phyloP scores from a whole-genome alignment of 2,329 filamentous ascomycete genomes.

The Penicillium sp. region DNA sequence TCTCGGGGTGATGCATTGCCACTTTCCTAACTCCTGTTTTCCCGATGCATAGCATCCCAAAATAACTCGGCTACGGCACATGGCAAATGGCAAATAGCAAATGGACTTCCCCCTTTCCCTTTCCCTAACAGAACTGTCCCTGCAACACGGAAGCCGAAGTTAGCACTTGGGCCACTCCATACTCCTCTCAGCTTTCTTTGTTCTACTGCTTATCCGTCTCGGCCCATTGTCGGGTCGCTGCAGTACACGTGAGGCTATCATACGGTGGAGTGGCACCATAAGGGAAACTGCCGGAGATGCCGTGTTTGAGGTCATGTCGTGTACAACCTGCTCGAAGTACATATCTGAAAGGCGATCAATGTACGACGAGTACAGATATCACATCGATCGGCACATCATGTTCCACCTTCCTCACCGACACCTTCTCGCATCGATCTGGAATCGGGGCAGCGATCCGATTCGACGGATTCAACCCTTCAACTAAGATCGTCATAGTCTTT shows the following conservation, averaged over 20 bases:
- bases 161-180: not conserved
- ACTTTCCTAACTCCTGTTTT: no score
- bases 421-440: not conserved
- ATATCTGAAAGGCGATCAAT: not conserved
- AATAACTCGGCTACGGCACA: not conserved
- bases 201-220: constrained; percentile 3
- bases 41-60: no score
- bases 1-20: not conserved
- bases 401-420: constrained; percentile 9
- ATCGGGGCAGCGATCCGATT: not conserved
- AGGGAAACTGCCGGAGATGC: constrained; percentile 2
- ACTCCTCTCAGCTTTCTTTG: not conserved
- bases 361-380: constrained; percentile 4
- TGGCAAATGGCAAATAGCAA: not conserved
- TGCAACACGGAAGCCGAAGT: constrained; percentile 3
- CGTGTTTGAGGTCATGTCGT: constrained; percentile 1
- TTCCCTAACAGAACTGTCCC: constrained; percentile 5
- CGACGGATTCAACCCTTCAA: not conserved
- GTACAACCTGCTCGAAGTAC: no score
- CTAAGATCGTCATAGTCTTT: not conserved
- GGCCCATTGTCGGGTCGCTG: constrained; percentile 10
- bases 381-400: constrained; percentile 11
- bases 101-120: constrained; percentile 7
- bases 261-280: constrained; percentile 8
- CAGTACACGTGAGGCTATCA: constrained; percentile 7